Evolutionary conservation across 495 filamentous ascomycete species (phyloP).

Genomic region (Lasiosphaeria ovina): DNA sequence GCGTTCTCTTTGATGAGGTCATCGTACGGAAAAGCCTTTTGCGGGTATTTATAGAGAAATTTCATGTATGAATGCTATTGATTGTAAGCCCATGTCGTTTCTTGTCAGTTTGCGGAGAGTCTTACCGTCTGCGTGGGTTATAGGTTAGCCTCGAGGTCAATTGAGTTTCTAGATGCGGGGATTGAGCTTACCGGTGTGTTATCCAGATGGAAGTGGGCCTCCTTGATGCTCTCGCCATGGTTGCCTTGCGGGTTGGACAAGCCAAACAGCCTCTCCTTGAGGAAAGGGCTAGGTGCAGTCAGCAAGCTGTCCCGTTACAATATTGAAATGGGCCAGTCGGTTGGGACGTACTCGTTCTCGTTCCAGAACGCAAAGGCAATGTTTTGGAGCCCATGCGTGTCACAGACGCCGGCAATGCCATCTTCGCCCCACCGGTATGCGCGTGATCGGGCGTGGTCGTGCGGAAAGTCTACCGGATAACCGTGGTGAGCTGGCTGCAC

Average conservation of each 20-base stretch:
- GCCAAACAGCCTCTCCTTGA: slow-evolving; percentile 93
- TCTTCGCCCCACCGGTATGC: slow-evolving; percentile 95
- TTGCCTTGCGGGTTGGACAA: slow-evolving; percentile 94
- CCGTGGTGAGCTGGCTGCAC: slow-evolving; percentile 3
- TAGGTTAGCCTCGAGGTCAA: slow-evolving; percentile 18
- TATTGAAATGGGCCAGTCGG: too few species aligned
- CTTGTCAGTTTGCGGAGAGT: slow-evolving; percentile 4
- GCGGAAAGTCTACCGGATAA: slow-evolving; percentile 70
- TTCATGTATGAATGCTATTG: slow-evolving; percentile 96
- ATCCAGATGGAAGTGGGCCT: slow-evolving; percentile 92
- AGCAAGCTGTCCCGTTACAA: not conserved
- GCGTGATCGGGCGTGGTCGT: slow-evolving; percentile 84
- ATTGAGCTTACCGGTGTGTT: slow-evolving; percentile 67
- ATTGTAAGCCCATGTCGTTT: slow-evolving; percentile 16
- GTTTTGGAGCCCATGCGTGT: slow-evolving; percentile 85
- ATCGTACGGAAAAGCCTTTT: slow-evolving; percentile 87
- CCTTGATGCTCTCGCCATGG: slow-evolving; percentile 94
- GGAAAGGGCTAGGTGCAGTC: slow-evolving; percentile 62
- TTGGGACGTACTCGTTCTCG: slow-evolving; percentile 72
- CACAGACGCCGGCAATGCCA: slow-evolving; percentile 92
- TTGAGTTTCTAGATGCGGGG: not conserved
- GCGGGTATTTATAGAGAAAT: slow-evolving; percentile 94
- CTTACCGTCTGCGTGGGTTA: slow-evolving; percentile 44
- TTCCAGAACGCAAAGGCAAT: slow-evolving; percentile 98
- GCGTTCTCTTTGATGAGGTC: slow-evolving; percentile 82